phyloP scores from a whole-genome alignment of 2,329 filamentous ascomycete genomes.

The Colletotrichum agaves region DNA sequence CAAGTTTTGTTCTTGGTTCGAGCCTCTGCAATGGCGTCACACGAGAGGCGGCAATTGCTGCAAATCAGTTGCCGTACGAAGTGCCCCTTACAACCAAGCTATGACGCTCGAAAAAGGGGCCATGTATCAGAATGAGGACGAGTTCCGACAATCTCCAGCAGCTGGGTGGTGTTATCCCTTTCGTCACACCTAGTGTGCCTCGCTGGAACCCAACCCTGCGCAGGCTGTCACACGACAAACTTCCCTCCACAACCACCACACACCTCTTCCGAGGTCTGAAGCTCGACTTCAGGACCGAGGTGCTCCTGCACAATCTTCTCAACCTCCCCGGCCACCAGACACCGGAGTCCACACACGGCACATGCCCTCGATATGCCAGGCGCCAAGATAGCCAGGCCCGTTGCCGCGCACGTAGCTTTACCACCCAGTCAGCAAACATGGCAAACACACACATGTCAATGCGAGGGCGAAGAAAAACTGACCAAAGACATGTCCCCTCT shows the following conservation, averaged over 20 bases:
- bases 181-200: no score
- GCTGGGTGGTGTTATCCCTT: no score
- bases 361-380: constrained; percentile 65
- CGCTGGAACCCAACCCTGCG: neutral
- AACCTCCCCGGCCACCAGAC: constrained; percentile 58
- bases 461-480: constrained; percentile 35
- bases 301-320: constrained; percentile 46
- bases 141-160: no score
- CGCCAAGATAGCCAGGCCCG: constrained; percentile 63
- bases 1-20: no score
- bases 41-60: no score
- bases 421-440: constrained; percentile 4
- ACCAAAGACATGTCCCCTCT: constrained; percentile 54
- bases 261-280: constrained; percentile 47
- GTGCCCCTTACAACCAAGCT: no score
- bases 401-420: constrained; percentile 63
- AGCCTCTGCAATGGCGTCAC: no score
- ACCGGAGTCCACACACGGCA: constrained; percentile 64
- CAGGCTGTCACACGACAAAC: constrained; percentile 48
- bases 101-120: no score
- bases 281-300: constrained; percentile 42
- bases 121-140: no score
- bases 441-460: neutral
- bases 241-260: constrained; percentile 56
- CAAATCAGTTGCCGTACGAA: no score